Percentiles rank a stretch among this genome's conserved stretches.
Conservation (phyloP, 2,329 filamentous ascomycete species). For the Colletotrichum tropicale region DNA sequence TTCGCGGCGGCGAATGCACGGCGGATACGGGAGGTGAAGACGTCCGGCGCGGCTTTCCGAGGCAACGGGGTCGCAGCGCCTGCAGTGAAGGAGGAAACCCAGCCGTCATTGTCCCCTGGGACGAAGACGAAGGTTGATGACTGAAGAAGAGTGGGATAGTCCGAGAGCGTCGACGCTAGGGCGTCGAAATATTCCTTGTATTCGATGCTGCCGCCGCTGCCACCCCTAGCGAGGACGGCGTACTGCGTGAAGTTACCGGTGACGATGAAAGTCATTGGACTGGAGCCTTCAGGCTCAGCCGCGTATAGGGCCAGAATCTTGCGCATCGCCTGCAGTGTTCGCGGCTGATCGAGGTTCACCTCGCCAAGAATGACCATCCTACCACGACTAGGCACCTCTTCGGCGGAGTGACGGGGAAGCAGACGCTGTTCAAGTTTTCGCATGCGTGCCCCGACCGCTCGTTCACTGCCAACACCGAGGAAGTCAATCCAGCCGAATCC, state of each 20-base stretch:
- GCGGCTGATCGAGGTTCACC: conserved; percentile 83
- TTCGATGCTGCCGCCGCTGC: conserved; percentile 83
- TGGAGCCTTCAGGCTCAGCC: conserved; percentile 63
- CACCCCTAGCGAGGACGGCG: conserved; percentile 69
- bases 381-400: conserved; percentile 44
- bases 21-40: conserved; percentile 88
- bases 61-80: conserved; percentile 76
- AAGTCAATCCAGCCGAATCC: conserved; percentile 99
- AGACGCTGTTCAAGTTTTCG: conserved; percentile 76
- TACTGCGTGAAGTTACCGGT: conserved; percentile 82
- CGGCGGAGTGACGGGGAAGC: conserved; percentile 46
- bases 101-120: conserved; percentile 97
- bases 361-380: conserved; percentile 82
- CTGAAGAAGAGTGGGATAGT: conserved; percentile 82
- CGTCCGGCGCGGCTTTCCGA: conserved; percentile 75
- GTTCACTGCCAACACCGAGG: conserved; percentile 86
- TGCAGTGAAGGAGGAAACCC: conserved; percentile 84
- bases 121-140: conserved; percentile 89
- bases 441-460: conserved; percentile 84
- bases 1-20: conserved; percentile 82
- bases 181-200: conserved; percentile 97
- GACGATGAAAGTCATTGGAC: conserved; percentile 81
- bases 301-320: conserved; percentile 81
- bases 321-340: conserved; percentile 79
- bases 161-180: conserved; percentile 79